Base-by-base conservation (phyloP, 345 rosid species). In the Syzygium jambos region DNA sequence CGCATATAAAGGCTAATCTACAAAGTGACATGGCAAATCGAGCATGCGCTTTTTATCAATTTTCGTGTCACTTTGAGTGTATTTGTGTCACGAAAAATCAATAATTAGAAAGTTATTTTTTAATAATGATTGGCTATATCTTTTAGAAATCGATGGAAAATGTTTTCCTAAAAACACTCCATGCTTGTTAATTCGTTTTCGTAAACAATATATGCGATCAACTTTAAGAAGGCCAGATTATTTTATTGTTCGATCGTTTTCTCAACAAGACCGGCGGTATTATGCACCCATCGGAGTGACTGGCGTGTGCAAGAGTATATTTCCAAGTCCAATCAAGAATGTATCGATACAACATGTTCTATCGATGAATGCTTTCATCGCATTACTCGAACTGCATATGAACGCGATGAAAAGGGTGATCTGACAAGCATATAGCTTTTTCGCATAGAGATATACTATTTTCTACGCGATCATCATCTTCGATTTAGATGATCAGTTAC, bases 11-110 rank as follows among this genome's bases (percentile, higher is more conserved):
- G 11, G 9, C 43, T 2, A 30, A 65, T 65, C 16, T 17, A 65
- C 11, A 65, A 8, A 65, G 22, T 6, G 43, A 65, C 78, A 16
- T 30, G 43, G 2, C 1, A 29, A 65, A 16, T 1, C 11, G 16
- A 30, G 9, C 0, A 30, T 30, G 43, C 9, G 43, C 43, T 17
- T 34, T 68, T 16, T 65, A 4, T 65, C 23, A 30, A 13, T 12
- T 61, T 2, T 61, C 0, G 2, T 0, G 41, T 68, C 0, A 21
- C 34, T 61, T 61, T n/a, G 2, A 21, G 0, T 16, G 1, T 30
- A 21, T 30, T 30, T 0, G 1, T 68, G 30, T 30, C 0, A 5
- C 0, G 9, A 61, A 27, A 61, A 61, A 61, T n/a, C 19, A 27
- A 61, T 1, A 61, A 61, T 61, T 27, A 27, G 7, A n/a, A 53